Evolutionary conservation across 345 rosid genomes (phyloP), one percentile per base, ranked within the genome.

Genomic region (Sapria himalayana): DNA sequence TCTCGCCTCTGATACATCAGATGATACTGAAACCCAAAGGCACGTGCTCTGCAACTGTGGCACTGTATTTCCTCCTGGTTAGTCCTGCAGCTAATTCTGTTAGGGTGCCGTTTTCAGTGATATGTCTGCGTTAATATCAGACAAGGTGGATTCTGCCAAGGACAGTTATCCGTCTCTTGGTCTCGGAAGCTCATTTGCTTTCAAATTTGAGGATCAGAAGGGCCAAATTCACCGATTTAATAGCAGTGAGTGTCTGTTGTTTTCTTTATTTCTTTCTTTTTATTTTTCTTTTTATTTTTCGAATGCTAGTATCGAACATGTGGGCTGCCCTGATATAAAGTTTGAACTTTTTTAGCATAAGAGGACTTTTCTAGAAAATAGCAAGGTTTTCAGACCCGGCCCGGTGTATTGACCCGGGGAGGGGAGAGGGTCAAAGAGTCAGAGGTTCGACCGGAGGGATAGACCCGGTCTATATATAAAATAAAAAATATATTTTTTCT

Each of bases 21-120:
- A 81, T 50, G 93, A 84, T 58, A 77, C 63, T 36, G 99, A 91
- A 29, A 70, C 93, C 31, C 80, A 72, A n/a, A 89, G 98, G 92
- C 76, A 45, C 48, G 22, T 12, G 29, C 35, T 13, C n/a, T 40
- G 15, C 51, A 49, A n/a, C 49, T 25, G 37, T 50, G 21, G 11
- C 22, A 19, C 7, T 35, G 17, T 36, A 32, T 38, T 41, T 19
- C 27, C 29, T 22, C 36, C 25, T 46, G 20, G 27, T 45, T 45
- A 37, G 22, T 55, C 48, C 22, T 20, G 22, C 21, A 27, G 41
- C 54, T 57, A 44, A 67, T 58, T 29, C 29, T 24, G 19, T 5
- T 15, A 17, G 42, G 37, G 33, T 54, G 29, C 55, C 52, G 12
- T 20, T 60, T 60, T 56, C 68, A 84, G 96, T 57, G 93, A 91